Evolutionary conservation across 768 basidiomycete species (phyloP).

Genomic region (Tulasnella sp.): DNA sequence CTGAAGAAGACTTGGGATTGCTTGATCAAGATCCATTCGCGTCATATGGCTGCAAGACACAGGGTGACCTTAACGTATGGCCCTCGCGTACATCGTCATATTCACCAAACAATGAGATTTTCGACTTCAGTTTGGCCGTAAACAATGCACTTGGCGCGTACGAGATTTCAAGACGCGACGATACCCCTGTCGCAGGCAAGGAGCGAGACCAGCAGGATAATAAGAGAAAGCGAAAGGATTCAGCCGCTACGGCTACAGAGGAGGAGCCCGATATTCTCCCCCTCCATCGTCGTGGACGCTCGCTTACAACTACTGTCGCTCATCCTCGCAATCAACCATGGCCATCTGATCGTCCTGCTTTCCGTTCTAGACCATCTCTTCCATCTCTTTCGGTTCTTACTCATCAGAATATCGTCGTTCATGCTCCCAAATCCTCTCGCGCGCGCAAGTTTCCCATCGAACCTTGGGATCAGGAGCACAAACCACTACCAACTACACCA

Average conservation of each 20-base stretch:
- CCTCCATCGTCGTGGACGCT: slow-evolving; percentile 4
- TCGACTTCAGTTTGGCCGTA: no score
- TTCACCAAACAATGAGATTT: no score
- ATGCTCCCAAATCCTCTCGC: slow-evolving; percentile 10
- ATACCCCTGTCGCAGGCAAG: no score
- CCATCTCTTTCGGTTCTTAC: slow-evolving; percentile 10
- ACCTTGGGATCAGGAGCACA: slow-evolving; percentile 13
- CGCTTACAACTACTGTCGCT: slow-evolving; percentile 1
- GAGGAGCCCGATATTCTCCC: slow-evolving; percentile 4
- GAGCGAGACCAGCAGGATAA: no score
- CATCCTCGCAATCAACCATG: slow-evolving; percentile 8
- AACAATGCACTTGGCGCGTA: no score
- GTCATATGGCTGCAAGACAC: no score
- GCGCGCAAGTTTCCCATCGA: slow-evolving; percentile 12
- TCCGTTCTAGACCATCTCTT: slow-evolving; percentile 4
- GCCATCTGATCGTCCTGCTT: slow-evolving; percentile 8
- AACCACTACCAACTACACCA: slow-evolving; percentile 1
- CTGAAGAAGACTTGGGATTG: slow-evolving; percentile 1
- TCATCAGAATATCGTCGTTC: slow-evolving; percentile 11
- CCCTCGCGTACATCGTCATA: no score
- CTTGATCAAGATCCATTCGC: slow-evolving; percentile 12
- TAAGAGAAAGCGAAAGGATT: no score
- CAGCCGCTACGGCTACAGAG: no score
- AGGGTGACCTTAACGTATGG: no score
- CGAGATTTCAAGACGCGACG: no score